A percentile compares a stretch with the other conserved stretches of the same genome.
phyloP scores from a whole-genome alignment of 176 grass and related monocot genomes.

The Rhynchospora breviuscula region DNA sequence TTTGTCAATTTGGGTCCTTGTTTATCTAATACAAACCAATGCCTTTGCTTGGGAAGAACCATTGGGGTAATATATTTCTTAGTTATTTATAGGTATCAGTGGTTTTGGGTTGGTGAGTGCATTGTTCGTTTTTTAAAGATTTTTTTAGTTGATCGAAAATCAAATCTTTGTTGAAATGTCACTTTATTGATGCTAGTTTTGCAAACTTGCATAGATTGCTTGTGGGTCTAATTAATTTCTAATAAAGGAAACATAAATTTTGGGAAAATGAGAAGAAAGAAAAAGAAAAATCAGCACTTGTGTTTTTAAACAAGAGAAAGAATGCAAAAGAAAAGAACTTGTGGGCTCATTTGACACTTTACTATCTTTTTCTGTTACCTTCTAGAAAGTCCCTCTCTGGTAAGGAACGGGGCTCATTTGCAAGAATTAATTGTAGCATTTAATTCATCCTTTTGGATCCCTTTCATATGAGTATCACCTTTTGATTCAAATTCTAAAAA shows the following conservation, averaged over 20 bases:
- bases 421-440: constrained; percentile 3
- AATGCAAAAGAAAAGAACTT: not conserved
- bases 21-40: not conserved
- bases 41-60: not conserved
- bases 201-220: not conserved
- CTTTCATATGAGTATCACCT: not conserved
- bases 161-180: constrained; percentile 4
- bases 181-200: not conserved
- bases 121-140: not conserved
- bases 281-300: not conserved
- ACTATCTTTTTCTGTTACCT: not conserved
- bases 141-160: constrained; percentile 5
- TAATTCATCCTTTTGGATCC: constrained; percentile 9
- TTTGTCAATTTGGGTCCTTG: not conserved
- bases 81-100: constrained; percentile 1
- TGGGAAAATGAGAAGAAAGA: not conserved
- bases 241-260: not conserved
- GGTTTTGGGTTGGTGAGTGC: not conserved
- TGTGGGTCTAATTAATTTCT: not conserved
- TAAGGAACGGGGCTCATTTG: not conserved
- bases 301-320: not conserved
- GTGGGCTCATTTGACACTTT: not conserved
- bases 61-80: not conserved
- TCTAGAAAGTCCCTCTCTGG: constrained; percentile 13
- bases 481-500: not conserved